Conservation (phyloP, 2,329 filamentous ascomycete genomes). For the Clonostachys solani region DNA sequence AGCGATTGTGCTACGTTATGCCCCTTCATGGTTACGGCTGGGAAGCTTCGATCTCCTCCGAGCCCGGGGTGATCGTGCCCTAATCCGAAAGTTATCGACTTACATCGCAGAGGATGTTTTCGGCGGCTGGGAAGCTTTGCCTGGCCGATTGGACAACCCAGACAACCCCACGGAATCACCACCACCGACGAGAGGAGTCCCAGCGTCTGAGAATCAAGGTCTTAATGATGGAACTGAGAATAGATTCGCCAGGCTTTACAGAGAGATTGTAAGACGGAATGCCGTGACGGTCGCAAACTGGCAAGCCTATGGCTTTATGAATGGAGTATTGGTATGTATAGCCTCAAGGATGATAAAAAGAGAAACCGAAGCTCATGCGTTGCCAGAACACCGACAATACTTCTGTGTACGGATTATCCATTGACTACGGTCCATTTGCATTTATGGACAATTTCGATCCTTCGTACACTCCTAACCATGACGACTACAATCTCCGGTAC, state of each 20-base stretch:
- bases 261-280: slow-evolving; percentile 82
- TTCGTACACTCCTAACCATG: slow-evolving; percentile 92
- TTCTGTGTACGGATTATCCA: slow-evolving; percentile 79
- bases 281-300: slow-evolving; percentile 85
- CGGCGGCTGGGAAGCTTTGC: slow-evolving; percentile 80
- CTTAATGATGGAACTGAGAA: slow-evolving; percentile 70
- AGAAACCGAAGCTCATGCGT: slow-evolving; percentile 8
- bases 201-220: slow-evolving; percentile 60
- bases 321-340: slow-evolving; percentile 67
- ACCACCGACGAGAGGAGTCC: slow-evolving; percentile 45
- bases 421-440: slow-evolving; percentile 95
- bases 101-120: slow-evolving; percentile 89
- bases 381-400: slow-evolving; percentile 88
- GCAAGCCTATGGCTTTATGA: slow-evolving; percentile 99
- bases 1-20: slow-evolving; percentile 88
- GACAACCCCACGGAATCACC: slow-evolving; percentile 38
- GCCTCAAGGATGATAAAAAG: background rate
- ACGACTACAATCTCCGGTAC: slow-evolving; percentile 84
- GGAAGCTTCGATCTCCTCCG: slow-evolving; percentile 96
- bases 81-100: slow-evolving; percentile 71
- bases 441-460: slow-evolving; percentile 98
- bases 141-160: slow-evolving; percentile 51
- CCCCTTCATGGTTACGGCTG: slow-evolving; percentile 84
- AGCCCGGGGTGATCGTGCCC: slow-evolving; percentile 70
- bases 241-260: slow-evolving; percentile 80